These are phyloP conservation scores for Candida chilensis DNA, from an alignment of 805 yeast species.

Conservation along the genomic window DNA sequence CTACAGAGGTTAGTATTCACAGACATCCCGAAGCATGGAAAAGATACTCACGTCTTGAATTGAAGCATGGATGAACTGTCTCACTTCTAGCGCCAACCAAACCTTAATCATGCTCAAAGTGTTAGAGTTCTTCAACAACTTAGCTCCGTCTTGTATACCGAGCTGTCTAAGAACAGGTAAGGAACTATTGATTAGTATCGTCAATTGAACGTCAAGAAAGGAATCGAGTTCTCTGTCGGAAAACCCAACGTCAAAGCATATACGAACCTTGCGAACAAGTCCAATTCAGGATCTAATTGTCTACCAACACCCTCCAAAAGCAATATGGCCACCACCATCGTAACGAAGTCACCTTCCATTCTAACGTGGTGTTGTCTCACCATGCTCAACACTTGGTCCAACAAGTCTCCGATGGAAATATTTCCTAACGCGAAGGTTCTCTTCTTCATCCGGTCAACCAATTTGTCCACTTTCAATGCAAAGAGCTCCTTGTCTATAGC, in stretches of 20 bases:
- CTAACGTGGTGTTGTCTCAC: slow-evolving; percentile 91
- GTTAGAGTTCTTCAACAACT: slow-evolving; percentile 45
- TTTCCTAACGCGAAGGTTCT: slow-evolving; percentile 90
- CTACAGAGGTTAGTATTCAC: slow-evolving; percentile 10
- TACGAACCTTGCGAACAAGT: slow-evolving; percentile 93
- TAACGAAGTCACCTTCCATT: slow-evolving; percentile 95
- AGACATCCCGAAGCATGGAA: neutral
- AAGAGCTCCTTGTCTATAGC: slow-evolving; percentile 79
- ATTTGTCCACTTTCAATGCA: slow-evolving; percentile 76
- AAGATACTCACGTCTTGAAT: slow-evolving; percentile 58
- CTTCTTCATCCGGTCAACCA: slow-evolving; percentile 73
- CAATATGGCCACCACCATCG: slow-evolving; percentile 89
- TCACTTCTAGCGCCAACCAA: slow-evolving; percentile 84
- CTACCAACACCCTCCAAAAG: slow-evolving; percentile 93
- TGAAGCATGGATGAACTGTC: slow-evolving; percentile 79
- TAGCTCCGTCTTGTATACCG: slow-evolving; percentile 61
- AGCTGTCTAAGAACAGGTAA: slow-evolving; percentile 79
- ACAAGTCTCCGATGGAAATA: slow-evolving; percentile 82
- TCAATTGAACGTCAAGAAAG: neutral
- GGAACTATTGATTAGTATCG: slow-evolving; percentile 35
- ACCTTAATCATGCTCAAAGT: slow-evolving; percentile 79
- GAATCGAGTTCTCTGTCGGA: slow-evolving; percentile 19
- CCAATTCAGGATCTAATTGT: slow-evolving; percentile 86
- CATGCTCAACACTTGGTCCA: slow-evolving; percentile 83
- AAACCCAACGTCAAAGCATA: slow-evolving; percentile 30